Percentiles rank a stretch among this genome's conserved stretches.
phyloP scores from a whole-genome alignment of 2,329 filamentous ascomycete species.

The Rhexocercosporidium sp. region DNA sequence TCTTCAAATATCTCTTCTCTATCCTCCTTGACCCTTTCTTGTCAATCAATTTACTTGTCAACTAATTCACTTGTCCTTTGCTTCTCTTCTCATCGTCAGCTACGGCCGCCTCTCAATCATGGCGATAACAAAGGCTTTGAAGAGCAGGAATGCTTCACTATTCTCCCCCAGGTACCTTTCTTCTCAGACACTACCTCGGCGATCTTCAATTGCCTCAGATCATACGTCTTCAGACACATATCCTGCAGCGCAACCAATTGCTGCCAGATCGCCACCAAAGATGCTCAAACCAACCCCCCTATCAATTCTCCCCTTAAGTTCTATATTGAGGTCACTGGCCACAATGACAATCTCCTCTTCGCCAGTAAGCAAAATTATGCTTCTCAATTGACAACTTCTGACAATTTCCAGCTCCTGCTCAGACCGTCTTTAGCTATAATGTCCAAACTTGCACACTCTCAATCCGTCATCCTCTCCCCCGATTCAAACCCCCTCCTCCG shows the following conservation, averaged over 20 bases:
- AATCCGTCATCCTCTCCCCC: conserved; percentile 69
- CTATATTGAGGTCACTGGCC: conserved; percentile 70
- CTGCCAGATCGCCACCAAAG: conserved; percentile 20
- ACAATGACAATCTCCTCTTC: conserved; percentile 75
- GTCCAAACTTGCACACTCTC: conserved; percentile 71
- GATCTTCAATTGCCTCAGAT: conserved; percentile 28
- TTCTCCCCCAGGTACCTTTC: conserved; percentile 30
- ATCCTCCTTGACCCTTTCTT: not conserved
- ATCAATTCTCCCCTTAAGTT: conserved; percentile 68
- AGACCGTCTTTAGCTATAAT: conserved; percentile 72
- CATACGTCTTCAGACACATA: conserved; percentile 25
- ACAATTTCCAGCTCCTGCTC: conserved; percentile 59
- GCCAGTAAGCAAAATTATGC: conserved; percentile 42
- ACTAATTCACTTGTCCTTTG: not conserved
- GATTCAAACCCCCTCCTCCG: conserved; percentile 76
- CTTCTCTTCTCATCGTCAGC: not conserved
- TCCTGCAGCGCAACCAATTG: conserved; percentile 21
- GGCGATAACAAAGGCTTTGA: conserved; percentile 28
- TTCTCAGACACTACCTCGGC: conserved; percentile 34
- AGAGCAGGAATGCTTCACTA: conserved; percentile 19
- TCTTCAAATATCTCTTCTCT: not conserved
- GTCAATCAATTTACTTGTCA: not conserved
- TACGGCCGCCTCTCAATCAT: conserved; percentile 14
- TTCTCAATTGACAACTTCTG: conserved; percentile 12
- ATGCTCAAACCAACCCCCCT: conserved; percentile 52